Evolutionary conservation across 805 yeast species (phyloP).

Genomic region (Candida schatavii): DNA sequence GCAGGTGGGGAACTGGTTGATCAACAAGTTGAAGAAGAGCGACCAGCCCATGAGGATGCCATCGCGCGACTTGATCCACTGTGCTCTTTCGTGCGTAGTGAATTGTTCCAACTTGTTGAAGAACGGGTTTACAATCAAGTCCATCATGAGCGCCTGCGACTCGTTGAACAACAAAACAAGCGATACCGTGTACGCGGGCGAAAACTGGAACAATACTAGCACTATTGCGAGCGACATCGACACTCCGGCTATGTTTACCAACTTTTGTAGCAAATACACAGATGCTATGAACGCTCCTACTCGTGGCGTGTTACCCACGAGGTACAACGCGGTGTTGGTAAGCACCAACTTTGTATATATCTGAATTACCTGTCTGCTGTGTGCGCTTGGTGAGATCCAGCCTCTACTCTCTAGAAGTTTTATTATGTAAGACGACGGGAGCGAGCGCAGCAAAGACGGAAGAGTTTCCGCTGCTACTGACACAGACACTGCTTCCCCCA

Average conservation of each 20-base stretch:
- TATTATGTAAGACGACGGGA: conserved; percentile 1
- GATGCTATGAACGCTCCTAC: conserved; percentile 44
- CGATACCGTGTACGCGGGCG: conserved; percentile 31
- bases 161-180: conserved; percentile 48
- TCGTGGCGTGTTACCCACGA: conserved; percentile 38
- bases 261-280: conserved; percentile 39
- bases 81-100: conserved; percentile 36
- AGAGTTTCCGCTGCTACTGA: not conserved
- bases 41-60: conserved; percentile 59
- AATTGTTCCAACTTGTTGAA: conserved; percentile 44
- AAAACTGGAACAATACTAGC: conserved; percentile 30
- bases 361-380: conserved; percentile 15
- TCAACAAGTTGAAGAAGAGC: conserved; percentile 40
- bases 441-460: too few relatives aligned
- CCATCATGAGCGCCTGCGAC: conserved; percentile 40
- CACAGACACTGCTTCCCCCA: not conserved
- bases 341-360: conserved; percentile 17
- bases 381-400: not conserved
- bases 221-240: conserved; percentile 40
- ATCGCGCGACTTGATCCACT: conserved; percentile 52
- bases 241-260: conserved; percentile 46
- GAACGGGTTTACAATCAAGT: conserved; percentile 47
- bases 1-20: conserved; percentile 33
- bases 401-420: conserved; percentile 1
- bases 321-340: conserved; percentile 27